phyloP scores from a whole-genome alignment of 2,329 filamentous ascomycete species.

The Cadophora sp. region DNA sequence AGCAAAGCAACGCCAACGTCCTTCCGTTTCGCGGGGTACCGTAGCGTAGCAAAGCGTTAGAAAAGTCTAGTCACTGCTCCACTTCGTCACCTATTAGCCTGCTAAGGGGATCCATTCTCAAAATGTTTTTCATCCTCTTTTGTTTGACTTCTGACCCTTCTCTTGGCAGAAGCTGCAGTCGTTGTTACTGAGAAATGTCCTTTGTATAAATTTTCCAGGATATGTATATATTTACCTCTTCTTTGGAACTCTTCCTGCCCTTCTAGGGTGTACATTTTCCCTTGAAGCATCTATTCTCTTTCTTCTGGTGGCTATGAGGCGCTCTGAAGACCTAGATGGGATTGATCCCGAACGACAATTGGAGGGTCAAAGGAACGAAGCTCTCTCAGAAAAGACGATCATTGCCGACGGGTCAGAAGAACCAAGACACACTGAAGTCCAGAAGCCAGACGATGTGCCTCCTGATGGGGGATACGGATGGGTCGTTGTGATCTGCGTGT shows the following conservation, averaged over 20 bases:
- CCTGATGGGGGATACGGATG: conserved; percentile 65
- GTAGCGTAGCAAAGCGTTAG: not conserved
- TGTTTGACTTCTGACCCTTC: not conserved
- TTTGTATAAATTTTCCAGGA: not conserved
- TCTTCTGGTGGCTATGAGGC: not conserved
- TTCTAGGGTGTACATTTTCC: not conserved
- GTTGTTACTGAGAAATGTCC: not conserved
- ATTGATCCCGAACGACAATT: not conserved
- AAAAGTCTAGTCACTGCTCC: conserved; percentile 1
- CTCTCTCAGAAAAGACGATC: conserved; percentile 30
- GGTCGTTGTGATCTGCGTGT: conserved; percentile 55
- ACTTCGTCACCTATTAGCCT: conserved; percentile 8
- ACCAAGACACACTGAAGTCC: conserved; percentile 10
- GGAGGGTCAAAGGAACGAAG: conserved; percentile 6
- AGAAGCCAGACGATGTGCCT: conserved; percentile 46
- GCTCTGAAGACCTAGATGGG: conserved; percentile 5
- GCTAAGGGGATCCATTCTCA: not conserved
- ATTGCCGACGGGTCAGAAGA: conserved; percentile 19
- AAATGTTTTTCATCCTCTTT: not conserved
- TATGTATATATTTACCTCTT: conserved; percentile 2
- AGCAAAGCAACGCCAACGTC: not conserved
- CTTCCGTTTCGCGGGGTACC: conserved; percentile 20
- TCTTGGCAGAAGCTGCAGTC: not conserved
- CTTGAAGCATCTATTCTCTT: not conserved
- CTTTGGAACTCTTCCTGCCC: not conserved